Percentiles rank a stretch among this genome's conserved stretches.
Conservation (phyloP, 805 yeast species). For the Candida suzukii region DNA sequence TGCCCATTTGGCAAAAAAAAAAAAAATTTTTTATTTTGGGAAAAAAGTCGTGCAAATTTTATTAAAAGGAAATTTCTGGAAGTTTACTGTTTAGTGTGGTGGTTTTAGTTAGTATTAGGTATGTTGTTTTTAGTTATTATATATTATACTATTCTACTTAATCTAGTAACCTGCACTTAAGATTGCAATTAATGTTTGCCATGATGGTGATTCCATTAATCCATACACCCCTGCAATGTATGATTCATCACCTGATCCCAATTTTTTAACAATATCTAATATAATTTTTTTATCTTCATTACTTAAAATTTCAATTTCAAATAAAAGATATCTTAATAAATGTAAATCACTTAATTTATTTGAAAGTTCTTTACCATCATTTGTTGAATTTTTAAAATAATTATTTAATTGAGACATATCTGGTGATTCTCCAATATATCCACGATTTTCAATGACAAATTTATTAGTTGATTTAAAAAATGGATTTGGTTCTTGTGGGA, state of each 20-base stretch:
- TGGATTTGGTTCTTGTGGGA: constrained; percentile 57
- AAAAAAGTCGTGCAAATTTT: too few relatives aligned
- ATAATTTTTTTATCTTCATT: constrained; percentile 46
- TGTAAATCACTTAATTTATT: constrained; percentile 63
- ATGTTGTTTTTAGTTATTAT: too few relatives aligned
- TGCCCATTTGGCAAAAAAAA: too few relatives aligned
- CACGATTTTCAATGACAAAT: constrained; percentile 80
- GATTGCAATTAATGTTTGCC: constrained; percentile 73
- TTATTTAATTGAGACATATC: constrained; percentile 48
- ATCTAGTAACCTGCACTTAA: constrained; percentile 3
- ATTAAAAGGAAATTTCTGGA: too few relatives aligned
- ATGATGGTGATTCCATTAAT: constrained; percentile 60
- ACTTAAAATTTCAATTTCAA: constrained; percentile 49
- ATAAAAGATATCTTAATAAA: constrained; percentile 47
- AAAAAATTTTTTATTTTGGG: too few relatives aligned
- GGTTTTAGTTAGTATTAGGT: too few relatives aligned
- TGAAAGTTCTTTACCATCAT: constrained; percentile 10
- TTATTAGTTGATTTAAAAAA: constrained; percentile 35
- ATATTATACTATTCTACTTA: too few relatives aligned
- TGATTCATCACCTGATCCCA: constrained; percentile 34
- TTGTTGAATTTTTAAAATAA: constrained; percentile 29
- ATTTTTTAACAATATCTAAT: constrained; percentile 37
- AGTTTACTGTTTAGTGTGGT: neutral
- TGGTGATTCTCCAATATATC: constrained; percentile 66
- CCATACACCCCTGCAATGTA: constrained; percentile 22